A percentile compares a stretch with the other conserved stretches of the same genome.
Evolutionary conservation across 805 yeast genomes (phyloP).

Genomic region (Groenewaldozyma tartarivorans): DNA sequence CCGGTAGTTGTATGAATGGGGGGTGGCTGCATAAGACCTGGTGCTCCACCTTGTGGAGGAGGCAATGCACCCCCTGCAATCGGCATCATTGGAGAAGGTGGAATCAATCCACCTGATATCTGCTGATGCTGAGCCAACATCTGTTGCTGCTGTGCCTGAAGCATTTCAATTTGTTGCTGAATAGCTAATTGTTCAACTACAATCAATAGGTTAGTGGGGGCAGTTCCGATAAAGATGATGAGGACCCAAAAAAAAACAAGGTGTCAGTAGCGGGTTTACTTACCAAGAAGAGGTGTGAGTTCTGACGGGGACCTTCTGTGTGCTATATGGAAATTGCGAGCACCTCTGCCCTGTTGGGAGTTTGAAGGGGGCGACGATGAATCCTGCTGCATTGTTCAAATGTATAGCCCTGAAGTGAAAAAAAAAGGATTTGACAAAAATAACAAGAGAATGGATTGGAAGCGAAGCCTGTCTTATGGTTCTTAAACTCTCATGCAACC

Average conservation of each 20-base stretch:
- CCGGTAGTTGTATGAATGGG: conserved; percentile 4
- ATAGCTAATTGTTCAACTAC: conserved; percentile 58
- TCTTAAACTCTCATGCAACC: no score
- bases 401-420: no score
- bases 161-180: conserved; percentile 86
- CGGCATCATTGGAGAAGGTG: conserved; percentile 7
- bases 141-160: conserved; percentile 88
- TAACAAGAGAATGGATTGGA: no score
- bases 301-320: conserved; percentile 96
- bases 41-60: conserved; percentile 13
- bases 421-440: no score
- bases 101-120: conserved; percentile 24
- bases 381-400: background rate
- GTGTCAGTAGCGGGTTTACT: conserved; percentile 17
- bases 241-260: background rate
- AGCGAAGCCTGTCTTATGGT: no score
- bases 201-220: conserved; percentile 5
- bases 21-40: conserved; percentile 13
- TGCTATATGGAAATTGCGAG: conserved; percentile 70
- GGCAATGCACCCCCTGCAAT: conserved; percentile 13
- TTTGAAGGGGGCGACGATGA: background rate
- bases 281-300: conserved; percentile 79
- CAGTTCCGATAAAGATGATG: background rate
- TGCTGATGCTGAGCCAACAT: conserved; percentile 59
- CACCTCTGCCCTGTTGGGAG: conserved; percentile 4